A percentile compares a stretch with the other conserved stretches of the same genome.
Conservation (phyloP, 495 filamentous ascomycete genomes). For the Penicillium arizonense region DNA sequence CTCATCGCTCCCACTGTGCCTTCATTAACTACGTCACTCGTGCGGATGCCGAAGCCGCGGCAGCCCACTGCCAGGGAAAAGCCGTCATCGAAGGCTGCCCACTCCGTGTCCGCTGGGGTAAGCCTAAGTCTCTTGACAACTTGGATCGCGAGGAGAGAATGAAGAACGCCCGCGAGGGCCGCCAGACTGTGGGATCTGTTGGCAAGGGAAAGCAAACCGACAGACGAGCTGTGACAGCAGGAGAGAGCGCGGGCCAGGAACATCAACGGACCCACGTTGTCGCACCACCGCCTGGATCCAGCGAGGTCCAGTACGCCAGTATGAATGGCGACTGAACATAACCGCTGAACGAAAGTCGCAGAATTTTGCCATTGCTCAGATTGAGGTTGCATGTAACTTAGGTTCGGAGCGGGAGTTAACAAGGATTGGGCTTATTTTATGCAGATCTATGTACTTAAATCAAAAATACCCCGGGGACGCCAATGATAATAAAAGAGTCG, state of each 20-base stretch:
- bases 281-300: conserved; percentile 80
- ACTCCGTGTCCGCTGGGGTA: conserved; percentile 84
- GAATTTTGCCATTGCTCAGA: conserved; percentile 3
- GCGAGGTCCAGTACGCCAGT: conserved; percentile 80
- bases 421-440: conserved; percentile 34
- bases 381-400: conserved; percentile 28
- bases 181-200: conserved; percentile 48
- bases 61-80: conserved; percentile 80
- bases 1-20: conserved; percentile 93
- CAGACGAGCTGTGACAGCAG: conserved; percentile 34
- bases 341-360: neutral
- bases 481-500: conserved; percentile 35
- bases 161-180: conserved; percentile 69
- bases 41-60: conserved; percentile 78
- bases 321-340: conserved; percentile 69
- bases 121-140: conserved; percentile 84
- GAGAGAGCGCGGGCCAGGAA: conserved; percentile 31
- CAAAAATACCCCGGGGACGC: conserved; percentile 38
- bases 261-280: conserved; percentile 51
- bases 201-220: conserved; percentile 27
- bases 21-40: conserved; percentile 91
- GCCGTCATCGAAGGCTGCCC: conserved; percentile 83
- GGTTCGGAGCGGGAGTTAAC: conserved; percentile 42
- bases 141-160: conserved; percentile 81
- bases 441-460: conserved; percentile 39